Conservation (phyloP, 805 yeast genomes). For the Lipomyces mesembrius region DNA sequence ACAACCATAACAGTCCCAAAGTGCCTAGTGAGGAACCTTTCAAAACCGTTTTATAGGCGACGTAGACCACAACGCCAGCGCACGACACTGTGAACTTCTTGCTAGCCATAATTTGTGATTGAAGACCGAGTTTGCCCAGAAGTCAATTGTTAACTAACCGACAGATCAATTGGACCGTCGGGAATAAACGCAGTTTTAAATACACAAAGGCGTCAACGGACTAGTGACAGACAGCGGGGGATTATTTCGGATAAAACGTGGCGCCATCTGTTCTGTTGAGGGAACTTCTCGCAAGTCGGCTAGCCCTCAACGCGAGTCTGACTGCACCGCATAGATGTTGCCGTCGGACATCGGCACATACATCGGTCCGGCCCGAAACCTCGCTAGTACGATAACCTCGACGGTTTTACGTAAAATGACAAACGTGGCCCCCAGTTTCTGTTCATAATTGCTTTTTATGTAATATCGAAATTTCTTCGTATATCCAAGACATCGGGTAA, state of each 20-base stretch:
- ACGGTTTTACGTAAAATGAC: too few relatives aligned
- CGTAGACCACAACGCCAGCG: slow-evolving; percentile 26
- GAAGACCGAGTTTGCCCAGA: background rate
- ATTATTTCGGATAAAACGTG: background rate
- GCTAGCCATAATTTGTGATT: slow-evolving; percentile 9
- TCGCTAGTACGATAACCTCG: too few relatives aligned
- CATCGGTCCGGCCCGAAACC: too few relatives aligned
- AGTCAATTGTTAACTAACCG: background rate
- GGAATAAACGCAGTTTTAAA: background rate
- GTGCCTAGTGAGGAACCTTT: slow-evolving; percentile 13
- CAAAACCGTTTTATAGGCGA: slow-evolving; percentile 11
- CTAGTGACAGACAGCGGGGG: too few relatives aligned
- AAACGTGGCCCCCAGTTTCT: too few relatives aligned
- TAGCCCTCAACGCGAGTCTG: too few relatives aligned
- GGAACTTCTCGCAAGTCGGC: background rate
- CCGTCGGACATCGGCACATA: background rate
- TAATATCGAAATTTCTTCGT: too few relatives aligned
- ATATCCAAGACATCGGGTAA: too few relatives aligned
- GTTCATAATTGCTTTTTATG: too few relatives aligned
- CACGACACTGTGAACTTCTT: slow-evolving; percentile 16
- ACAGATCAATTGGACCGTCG: background rate
- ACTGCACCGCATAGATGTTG: background rate
- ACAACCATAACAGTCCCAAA: slow-evolving; percentile 15
- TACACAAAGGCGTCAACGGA: background rate
- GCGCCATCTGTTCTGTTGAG: background rate